These are phyloP conservation scores for Cordyceps sp. DNA, from an alignment of 2,329 filamentous ascomycete species.

Conservation along the genomic window DNA sequence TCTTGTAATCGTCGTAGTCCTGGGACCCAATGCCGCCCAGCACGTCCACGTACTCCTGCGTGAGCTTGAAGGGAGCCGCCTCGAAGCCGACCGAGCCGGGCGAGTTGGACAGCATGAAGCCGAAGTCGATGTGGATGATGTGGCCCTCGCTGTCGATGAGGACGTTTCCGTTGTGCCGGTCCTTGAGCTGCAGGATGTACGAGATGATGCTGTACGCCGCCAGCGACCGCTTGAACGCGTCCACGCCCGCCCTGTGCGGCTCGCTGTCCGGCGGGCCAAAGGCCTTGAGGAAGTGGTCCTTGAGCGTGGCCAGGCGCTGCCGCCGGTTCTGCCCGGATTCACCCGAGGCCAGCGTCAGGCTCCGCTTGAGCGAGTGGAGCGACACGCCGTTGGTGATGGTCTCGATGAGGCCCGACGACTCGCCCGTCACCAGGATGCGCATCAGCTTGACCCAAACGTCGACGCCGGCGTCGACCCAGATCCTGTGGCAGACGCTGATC, in stretches of 20 bases:
- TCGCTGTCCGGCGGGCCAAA: slow-evolving; percentile 57
- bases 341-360: slow-evolving; percentile 58
- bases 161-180: slow-evolving; percentile 75
- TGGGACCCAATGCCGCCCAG: slow-evolving; percentile 55
- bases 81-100: slow-evolving; percentile 74
- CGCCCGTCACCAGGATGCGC: slow-evolving; percentile 73
- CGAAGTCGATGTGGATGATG: slow-evolving; percentile 80
- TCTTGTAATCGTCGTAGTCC: slow-evolving; percentile 62
- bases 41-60: slow-evolving; percentile 73
- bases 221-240: slow-evolving; percentile 66
- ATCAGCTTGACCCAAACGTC: slow-evolving; percentile 82
- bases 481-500: slow-evolving; percentile 65
- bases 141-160: slow-evolving; percentile 74
- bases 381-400: slow-evolving; percentile 81
- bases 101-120: slow-evolving; percentile 79
- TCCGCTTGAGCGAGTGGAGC: slow-evolving; percentile 72
- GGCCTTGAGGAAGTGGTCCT: slow-evolving; percentile 66
- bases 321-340: slow-evolving; percentile 57
- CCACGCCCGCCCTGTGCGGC: slow-evolving; percentile 53
- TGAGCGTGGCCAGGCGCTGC: slow-evolving; percentile 62
- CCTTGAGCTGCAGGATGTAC: slow-evolving; percentile 71
- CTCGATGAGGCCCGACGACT: slow-evolving; percentile 71
- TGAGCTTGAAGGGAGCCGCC: slow-evolving; percentile 74
- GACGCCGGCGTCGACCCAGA: slow-evolving; percentile 59
- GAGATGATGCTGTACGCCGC: slow-evolving; percentile 76